These are phyloP conservation scores for Biscogniauxia mediterranea DNA, from an alignment of 2,329 filamentous ascomycete species.

Conservation along the genomic window DNA sequence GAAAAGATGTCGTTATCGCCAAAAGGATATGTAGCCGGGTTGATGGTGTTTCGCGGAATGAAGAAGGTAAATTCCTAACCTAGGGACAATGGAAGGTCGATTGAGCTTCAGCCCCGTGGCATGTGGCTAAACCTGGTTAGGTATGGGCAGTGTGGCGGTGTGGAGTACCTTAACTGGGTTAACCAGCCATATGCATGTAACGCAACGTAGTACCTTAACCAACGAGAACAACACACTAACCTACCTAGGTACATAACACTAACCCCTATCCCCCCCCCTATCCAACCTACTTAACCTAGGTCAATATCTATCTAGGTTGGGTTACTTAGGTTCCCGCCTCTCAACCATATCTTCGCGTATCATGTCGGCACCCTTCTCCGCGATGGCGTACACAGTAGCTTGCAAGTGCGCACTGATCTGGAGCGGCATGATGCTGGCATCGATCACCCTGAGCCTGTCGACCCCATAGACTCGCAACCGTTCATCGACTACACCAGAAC, in stretches of 20 bases:
- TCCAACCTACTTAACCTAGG: too few relatives aligned
- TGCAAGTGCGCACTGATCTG: constrained; percentile 21
- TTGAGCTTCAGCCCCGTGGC: constrained; percentile 12
- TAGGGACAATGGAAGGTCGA: too few relatives aligned
- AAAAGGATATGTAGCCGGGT: neutral
- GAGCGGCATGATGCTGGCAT: constrained; percentile 23
- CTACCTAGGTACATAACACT: too few relatives aligned
- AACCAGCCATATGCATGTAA: too few relatives aligned
- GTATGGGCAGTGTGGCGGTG: constrained; percentile 1
- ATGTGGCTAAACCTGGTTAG: neutral
- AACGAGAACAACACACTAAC: too few relatives aligned
- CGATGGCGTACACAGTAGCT: constrained; percentile 24
- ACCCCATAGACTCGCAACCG: constrained; percentile 21
- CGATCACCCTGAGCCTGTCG: constrained; percentile 18
- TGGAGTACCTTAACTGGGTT: neutral
- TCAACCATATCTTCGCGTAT: constrained; percentile 16
- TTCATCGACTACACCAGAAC: constrained; percentile 27
- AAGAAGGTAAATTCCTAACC: constrained; percentile 1
- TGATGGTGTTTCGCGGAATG: constrained; percentile 2
- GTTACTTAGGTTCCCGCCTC: neutral
- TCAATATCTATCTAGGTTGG: too few relatives aligned
- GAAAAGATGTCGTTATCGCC: neutral
- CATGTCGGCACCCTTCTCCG: constrained; percentile 19
- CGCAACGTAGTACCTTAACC: too few relatives aligned
- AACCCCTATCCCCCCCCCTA: too few relatives aligned